Evolutionary conservation across 495 filamentous ascomycete genomes (phyloP).

Genomic region (Aspergillus funiculosus): DNA sequence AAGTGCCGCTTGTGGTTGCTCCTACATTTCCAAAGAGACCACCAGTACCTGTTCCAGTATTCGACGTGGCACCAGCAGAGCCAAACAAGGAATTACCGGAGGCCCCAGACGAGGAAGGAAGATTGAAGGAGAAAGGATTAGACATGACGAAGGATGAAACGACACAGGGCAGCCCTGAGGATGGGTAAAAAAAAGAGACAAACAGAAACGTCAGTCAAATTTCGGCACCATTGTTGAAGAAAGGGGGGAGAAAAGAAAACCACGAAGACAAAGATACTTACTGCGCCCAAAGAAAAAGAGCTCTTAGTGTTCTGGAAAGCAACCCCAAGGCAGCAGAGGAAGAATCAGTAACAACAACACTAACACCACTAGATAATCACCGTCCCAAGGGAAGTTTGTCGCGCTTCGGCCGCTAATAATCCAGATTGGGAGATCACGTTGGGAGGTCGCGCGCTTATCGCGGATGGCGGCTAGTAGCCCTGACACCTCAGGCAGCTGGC

Average conservation of each 20-base stretch:
- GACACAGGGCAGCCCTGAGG: conserved; percentile 27
- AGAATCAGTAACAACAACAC: conserved; percentile 10
- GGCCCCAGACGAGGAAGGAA: conserved; percentile 28
- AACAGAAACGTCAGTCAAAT: conserved; percentile 11
- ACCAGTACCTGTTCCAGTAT: conserved; percentile 26
- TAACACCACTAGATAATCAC: conserved; percentile 4
- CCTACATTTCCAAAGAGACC: conserved; percentile 44
- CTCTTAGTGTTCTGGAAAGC: neutral
- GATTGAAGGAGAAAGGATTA: conserved; percentile 30
- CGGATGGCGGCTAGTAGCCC: conserved; percentile 17
- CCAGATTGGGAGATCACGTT: too few species aligned
- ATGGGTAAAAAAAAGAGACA: conserved; percentile 9
- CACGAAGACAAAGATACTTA: conserved; percentile 9
- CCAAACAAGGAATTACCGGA: conserved; percentile 38
- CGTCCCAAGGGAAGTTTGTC: conserved; percentile 1
- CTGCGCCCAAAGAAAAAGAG: conserved; percentile 20
- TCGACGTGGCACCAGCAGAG: conserved; percentile 26
- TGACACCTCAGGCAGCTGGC: conserved; percentile 15
- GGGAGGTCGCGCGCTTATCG: conserved; percentile 17
- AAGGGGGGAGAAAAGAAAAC: neutral
- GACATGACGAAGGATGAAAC: conserved; percentile 24
- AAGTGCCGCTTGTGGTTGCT: conserved; percentile 31
- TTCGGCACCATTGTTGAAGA: neutral
- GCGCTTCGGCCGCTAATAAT: conserved; percentile 8
- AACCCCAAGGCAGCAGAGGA: conserved; percentile 5